Conservation (phyloP, 1,284 basidiomycete genomes). For the Psilocybe mexicana region DNA sequence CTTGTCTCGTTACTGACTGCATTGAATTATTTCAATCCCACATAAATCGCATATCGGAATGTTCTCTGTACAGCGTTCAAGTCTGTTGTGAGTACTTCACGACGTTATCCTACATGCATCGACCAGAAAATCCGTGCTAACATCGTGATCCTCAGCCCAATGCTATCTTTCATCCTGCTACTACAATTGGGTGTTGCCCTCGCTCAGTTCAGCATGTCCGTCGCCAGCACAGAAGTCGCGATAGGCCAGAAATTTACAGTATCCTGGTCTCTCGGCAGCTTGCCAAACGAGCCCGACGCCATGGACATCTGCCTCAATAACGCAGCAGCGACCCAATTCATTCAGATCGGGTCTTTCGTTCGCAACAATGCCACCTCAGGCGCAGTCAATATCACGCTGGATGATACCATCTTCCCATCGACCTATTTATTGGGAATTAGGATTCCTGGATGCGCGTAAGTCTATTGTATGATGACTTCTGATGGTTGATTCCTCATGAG, state of each 20-base stretch:
- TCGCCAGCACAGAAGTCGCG: conserved; percentile 2
- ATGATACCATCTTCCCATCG: conserved; percentile 2
- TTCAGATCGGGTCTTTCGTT: conserved; percentile 1
- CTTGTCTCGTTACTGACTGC: too few relatives aligned
- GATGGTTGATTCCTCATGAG: too few relatives aligned
- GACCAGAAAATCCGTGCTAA: too few relatives aligned
- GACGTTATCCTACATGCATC: too few relatives aligned
- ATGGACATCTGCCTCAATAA: conserved; percentile 8
- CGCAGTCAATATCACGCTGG: conserved; percentile 5
- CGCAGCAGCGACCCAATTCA: background rate
- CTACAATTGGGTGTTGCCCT: background rate
- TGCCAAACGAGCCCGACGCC: background rate
- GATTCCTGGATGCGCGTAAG: conserved; percentile 11
- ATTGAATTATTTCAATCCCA: too few relatives aligned
- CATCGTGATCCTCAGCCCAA: background rate
- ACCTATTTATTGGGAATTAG: conserved; percentile 9
- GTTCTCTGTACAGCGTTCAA: too few relatives aligned
- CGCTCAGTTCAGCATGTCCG: conserved; percentile 4
- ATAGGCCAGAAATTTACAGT: conserved; percentile 5
- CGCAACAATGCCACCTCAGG: background rate
- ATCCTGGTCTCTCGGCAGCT: conserved; percentile 2
- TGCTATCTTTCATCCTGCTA: background rate
- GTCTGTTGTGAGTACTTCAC: too few relatives aligned
- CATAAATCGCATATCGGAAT: too few relatives aligned
- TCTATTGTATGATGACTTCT: background rate